Conservation (phyloP, 2,329 filamentous ascomycete species). For the Cephalotrichum gorgonifer region DNA sequence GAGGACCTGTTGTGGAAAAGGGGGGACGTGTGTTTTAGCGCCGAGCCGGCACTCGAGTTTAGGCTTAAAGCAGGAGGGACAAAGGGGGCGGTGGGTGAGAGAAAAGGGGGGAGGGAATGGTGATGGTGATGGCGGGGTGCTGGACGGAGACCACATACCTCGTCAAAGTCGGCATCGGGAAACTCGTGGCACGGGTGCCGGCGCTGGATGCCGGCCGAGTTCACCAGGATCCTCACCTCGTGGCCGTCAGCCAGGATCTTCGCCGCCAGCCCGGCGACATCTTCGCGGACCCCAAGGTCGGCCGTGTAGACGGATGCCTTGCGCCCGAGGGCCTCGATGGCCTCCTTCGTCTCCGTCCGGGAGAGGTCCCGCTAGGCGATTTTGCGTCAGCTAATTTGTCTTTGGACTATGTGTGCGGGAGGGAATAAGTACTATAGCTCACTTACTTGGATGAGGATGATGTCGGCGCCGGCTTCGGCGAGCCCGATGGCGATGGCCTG, state of each 20-base stretch:
- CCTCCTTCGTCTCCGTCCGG: conserved; percentile 42
- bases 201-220: conserved; percentile 79
- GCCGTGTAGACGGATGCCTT: conserved; percentile 58
- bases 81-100: neutral
- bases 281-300: conserved; percentile 52
- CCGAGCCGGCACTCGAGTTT: no score
- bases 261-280: conserved; percentile 51
- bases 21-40: no score
- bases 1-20: conserved; percentile 49
- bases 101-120: neutral
- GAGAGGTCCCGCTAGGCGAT: conserved; percentile 27
- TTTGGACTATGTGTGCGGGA: neutral
- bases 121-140: neutral
- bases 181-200: conserved; percentile 68
- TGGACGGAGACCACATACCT: conserved; percentile 26
- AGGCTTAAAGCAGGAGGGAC: no score
- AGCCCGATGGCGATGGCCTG: conserved; percentile 46
- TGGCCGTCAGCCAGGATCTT: conserved; percentile 51
- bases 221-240: conserved; percentile 67
- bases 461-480: conserved; percentile 47
- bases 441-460: conserved; percentile 41
- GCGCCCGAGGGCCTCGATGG: conserved; percentile 55
- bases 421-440: neutral
- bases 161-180: conserved; percentile 66
- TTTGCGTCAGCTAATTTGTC: neutral